These are phyloP conservation scores for Capsicum rhomboideum DNA, from an alignment of 257 asterid species.

Conservation along the genomic window DNA sequence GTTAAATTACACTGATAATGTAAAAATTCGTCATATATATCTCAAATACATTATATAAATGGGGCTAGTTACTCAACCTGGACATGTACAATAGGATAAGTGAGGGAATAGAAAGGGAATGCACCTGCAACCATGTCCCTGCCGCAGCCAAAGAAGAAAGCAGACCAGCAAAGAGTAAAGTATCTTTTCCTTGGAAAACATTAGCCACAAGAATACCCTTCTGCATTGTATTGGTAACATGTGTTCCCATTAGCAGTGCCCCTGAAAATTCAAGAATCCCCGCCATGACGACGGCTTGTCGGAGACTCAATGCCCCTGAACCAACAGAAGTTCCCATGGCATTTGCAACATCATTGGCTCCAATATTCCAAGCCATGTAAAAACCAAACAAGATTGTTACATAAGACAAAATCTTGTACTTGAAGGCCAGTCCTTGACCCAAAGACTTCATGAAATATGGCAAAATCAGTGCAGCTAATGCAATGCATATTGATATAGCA, in stretches of 20 bases:
- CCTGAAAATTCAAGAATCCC: conserved; percentile 88
- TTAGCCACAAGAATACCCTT: conserved; percentile 79
- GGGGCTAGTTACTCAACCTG: background rate
- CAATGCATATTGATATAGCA: conserved; percentile 72
- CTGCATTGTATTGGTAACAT: conserved; percentile 96
- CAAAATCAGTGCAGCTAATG: conserved; percentile 53
- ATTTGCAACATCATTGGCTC: conserved; percentile 95
- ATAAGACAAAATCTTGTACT: conserved; percentile 53
- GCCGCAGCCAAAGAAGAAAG: conserved; percentile 93
- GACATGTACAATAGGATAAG: background rate
- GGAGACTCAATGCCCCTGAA: conserved; percentile 76
- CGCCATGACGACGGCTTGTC: conserved; percentile 81
- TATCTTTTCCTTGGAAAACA: conserved; percentile 84
- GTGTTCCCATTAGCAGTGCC: conserved; percentile 86
- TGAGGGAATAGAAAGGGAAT: background rate
- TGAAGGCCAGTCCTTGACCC: conserved; percentile 44
- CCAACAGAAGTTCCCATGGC: conserved; percentile 99
- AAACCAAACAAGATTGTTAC: conserved; percentile 70
- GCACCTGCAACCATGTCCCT: conserved; percentile 97
- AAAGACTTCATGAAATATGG: conserved; percentile 72
- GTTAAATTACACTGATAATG: too few species aligned
- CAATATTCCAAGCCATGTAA: conserved; percentile 98
- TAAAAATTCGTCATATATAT: too few species aligned
- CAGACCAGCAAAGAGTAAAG: conserved; percentile 82
- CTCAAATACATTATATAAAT: background rate